Conservation (phyloP, 2,329 filamentous ascomycete genomes). For the Fusarium tupiense region DNA sequence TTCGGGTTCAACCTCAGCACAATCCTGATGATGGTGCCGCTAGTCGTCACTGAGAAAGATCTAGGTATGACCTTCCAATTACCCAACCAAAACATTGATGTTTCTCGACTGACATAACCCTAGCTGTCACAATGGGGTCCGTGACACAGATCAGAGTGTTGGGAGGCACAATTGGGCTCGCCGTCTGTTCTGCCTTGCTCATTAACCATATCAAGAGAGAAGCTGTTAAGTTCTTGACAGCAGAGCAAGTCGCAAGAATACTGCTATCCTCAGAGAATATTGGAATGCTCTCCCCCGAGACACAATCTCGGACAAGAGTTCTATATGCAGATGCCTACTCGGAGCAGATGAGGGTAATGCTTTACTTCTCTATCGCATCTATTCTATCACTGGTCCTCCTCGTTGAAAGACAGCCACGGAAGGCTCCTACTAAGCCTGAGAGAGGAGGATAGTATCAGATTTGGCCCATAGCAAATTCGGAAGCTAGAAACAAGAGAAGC, state of each 20-base stretch:
- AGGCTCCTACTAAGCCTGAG: background rate
- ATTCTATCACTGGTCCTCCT: background rate
- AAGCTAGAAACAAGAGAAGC: background rate
- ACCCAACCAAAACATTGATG: background rate
- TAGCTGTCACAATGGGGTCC: slow-evolving; percentile 31
- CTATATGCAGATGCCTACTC: background rate
- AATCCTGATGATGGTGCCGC: slow-evolving; percentile 17
- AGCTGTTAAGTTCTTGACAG: background rate
- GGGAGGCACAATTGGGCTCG: slow-evolving; percentile 30
- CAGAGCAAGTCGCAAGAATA: background rate
- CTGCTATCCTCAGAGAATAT: background rate
- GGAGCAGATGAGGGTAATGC: background rate
- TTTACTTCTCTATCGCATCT: background rate
- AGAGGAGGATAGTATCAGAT: background rate
- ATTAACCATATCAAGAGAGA: background rate
- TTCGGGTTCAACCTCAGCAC: slow-evolving; percentile 27
- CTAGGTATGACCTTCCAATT: background rate
- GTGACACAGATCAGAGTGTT: slow-evolving; percentile 24
- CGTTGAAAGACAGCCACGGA: background rate
- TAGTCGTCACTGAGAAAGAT: slow-evolving; percentile 10
- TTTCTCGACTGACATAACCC: background rate
- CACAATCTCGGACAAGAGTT: background rate
- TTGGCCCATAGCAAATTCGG: accelerated
- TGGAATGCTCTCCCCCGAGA: background rate
- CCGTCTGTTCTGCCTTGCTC: slow-evolving; percentile 4